Percentiles rank a stretch among this genome's conserved stretches.
These are phyloP conservation scores for Umbilicaria muhlenbergii DNA, from an alignment of 495 filamentous ascomycete genomes.

Conservation along the genomic window DNA sequence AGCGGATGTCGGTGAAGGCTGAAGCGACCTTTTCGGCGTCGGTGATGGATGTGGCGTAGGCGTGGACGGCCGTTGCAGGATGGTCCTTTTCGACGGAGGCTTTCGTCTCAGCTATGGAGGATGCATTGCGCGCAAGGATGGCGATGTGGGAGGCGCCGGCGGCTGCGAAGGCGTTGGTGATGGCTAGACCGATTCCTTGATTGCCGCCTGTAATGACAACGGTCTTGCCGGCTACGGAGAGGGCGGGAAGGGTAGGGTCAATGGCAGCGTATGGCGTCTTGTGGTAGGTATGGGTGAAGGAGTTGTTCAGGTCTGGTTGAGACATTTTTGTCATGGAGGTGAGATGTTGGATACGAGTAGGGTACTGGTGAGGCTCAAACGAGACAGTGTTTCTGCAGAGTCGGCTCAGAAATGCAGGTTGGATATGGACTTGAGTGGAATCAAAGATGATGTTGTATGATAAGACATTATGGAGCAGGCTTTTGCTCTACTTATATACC, in stretches of 20 bases:
- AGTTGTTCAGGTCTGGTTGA: too few species aligned
- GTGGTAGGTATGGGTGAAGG: too few species aligned
- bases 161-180: conserved; percentile 23
- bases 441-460: too few species aligned
- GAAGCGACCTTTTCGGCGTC: conserved; percentile 3
- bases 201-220: conserved; percentile 28
- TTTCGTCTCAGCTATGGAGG: conserved; percentile 4
- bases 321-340: too few species aligned
- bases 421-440: too few species aligned
- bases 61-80: conserved; percentile 6
- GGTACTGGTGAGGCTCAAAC: too few species aligned
- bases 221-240: conserved; percentile 27
- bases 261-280: conserved; percentile 23
- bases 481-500: too few species aligned
- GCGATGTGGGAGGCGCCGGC: conserved; percentile 25
- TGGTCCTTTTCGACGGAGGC: conserved; percentile 4
- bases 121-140: conserved; percentile 20
- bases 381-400: too few species aligned
- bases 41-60: conserved; percentile 12
- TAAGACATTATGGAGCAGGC: too few species aligned
- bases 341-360: too few species aligned
- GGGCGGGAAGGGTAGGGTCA: conserved; percentile 22
- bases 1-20: conserved; percentile 5
- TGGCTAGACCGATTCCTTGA: conserved; percentile 25
- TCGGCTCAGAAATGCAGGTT: too few species aligned